Percentiles rank a stretch among this genome's conserved stretches.
phyloP scores from a whole-genome alignment of 2,329 filamentous ascomycete species.

The Claviceps fusiformis region DNA sequence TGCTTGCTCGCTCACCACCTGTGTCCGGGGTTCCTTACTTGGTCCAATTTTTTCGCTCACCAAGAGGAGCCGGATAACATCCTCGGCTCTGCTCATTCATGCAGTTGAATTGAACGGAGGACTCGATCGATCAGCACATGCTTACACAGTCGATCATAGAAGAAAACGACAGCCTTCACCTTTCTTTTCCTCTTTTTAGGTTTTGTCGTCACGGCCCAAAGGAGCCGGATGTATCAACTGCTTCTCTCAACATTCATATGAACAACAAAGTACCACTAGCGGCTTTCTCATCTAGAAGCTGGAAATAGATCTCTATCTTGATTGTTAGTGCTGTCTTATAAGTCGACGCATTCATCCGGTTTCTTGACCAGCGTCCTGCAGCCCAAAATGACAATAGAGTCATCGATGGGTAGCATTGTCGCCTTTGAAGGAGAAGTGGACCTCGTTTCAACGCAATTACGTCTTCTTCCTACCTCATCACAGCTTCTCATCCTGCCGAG shows the following conservation, averaged over 20 bases:
- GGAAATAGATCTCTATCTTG: not conserved
- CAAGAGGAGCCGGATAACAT: not conserved
- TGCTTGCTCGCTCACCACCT: not conserved
- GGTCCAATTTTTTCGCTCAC: not conserved
- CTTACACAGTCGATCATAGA: not conserved
- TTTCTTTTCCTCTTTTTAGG: not conserved
- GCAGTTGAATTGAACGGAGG: not conserved
- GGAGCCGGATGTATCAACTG: not conserved
- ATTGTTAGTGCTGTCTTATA: not conserved
- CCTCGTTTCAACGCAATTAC: conserved; percentile 43
- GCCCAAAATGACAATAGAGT: conserved; percentile 8
- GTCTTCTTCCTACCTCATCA: conserved; percentile 43
- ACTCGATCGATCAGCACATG: not conserved
- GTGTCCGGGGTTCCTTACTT: not conserved
- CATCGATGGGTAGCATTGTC: conserved; percentile 35
- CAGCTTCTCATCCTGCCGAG: conserved; percentile 44
- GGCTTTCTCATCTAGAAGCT: not conserved
- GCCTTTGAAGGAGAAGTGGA: conserved; percentile 46
- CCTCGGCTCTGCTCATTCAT: no score
- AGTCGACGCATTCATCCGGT: not conserved
- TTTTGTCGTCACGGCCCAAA: not conserved
- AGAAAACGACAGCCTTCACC: not conserved
- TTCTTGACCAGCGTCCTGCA: not conserved
- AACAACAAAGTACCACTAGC: not conserved
- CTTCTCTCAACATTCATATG: not conserved